A percentile compares a stretch with the other conserved stretches of the same genome.
Conservation (phyloP, 2,329 filamentous ascomycete genomes). For the Cercospora sp. region DNA sequence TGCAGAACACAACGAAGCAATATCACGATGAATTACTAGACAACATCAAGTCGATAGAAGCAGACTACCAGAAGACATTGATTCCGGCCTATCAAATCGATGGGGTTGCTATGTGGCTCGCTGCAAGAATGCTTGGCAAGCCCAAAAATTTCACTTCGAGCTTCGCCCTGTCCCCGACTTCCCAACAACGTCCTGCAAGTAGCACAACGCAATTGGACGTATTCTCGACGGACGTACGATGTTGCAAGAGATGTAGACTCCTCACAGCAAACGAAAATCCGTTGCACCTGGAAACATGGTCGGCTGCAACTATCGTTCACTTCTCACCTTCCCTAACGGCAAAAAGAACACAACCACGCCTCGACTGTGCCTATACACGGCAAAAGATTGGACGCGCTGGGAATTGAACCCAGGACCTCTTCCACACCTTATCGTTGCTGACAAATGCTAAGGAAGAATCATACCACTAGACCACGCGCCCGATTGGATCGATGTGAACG, state of each 20-base stretch:
- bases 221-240: not conserved
- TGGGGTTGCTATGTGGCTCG: too few species aligned
- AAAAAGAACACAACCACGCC: not conserved
- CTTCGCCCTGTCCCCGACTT: not conserved
- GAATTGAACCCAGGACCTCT: constrained; percentile 7
- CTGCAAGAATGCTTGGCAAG: not conserved
- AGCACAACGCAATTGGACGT: not conserved
- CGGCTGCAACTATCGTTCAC: not conserved
- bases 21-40: not conserved
- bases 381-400: constrained; percentile 1
- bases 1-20: not conserved
- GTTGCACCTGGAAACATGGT: not conserved
- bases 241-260: not conserved
- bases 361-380: not conserved
- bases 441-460: constrained; percentile 1
- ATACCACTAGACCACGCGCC: constrained; percentile 8
- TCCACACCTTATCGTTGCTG: not conserved
- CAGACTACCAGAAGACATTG: not conserved
- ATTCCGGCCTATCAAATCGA: not conserved
- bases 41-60: not conserved
- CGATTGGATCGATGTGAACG: not conserved
- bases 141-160: not conserved
- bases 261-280: not conserved
- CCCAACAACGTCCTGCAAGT: not conserved
- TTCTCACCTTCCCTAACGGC: not conserved